A percentile compares a stretch with the other conserved stretches of the same genome.
Conservation (phyloP, 176 grass and related monocot species). For the Rhynchospora breviuscula region DNA sequence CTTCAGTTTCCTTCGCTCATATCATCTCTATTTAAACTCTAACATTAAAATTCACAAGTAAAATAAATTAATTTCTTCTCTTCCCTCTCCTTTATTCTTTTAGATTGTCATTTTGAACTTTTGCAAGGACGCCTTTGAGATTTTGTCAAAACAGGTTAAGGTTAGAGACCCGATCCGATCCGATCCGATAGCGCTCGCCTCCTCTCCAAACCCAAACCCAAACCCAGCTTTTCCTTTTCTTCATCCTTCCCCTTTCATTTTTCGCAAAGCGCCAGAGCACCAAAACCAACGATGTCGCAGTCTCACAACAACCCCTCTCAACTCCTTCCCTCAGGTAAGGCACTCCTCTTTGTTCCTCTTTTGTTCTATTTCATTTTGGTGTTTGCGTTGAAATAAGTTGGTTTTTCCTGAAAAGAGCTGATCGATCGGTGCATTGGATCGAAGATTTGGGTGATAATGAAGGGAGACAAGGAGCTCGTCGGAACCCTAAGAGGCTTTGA, state of each 20-base stretch:
- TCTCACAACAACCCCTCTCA: conserved; percentile 96
- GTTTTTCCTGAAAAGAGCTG: conserved; percentile 52
- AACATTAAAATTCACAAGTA: no score
- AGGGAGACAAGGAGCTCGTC: conserved; percentile 97
- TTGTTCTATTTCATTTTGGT: background rate
- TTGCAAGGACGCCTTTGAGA: no score
- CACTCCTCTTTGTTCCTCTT: background rate
- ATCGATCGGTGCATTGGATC: conserved; percentile 97
- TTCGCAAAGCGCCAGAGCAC: background rate
- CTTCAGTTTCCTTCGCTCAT: no score
- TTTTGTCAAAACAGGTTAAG: no score
- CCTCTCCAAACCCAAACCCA: background rate
- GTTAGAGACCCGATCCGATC: no score
- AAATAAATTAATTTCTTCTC: no score
- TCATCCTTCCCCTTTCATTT: background rate
- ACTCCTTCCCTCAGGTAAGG: conserved; percentile 79
- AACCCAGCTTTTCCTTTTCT: background rate
- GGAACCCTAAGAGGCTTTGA: conserved; percentile 92
- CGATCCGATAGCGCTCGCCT: background rate
- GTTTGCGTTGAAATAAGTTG: background rate
- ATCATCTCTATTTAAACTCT: no score
- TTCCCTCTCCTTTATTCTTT: no score
- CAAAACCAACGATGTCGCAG: conserved; percentile 16
- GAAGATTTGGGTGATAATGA: conserved; percentile 99
- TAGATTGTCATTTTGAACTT: no score